Base-by-base conservation (phyloP, 1,284 basidiomycete genomes). In the Malassezia caprae region DNA sequence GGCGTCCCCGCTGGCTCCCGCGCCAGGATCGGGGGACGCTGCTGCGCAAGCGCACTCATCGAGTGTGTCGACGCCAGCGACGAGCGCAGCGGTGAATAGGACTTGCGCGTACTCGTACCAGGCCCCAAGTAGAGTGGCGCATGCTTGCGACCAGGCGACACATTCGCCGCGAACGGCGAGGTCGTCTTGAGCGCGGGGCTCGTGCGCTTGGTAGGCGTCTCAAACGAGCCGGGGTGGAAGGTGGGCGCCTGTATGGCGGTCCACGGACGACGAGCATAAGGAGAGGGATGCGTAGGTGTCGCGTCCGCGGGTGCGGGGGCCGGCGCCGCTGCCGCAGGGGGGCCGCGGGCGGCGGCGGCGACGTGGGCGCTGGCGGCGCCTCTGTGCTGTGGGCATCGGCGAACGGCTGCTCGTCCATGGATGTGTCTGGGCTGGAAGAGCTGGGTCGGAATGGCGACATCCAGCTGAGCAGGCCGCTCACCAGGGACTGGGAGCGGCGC, bases 111-210 rank as follows among this genome's bases (percentile, higher is more conserved):
- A 8, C 37, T 28, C 23, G 34, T 51, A 26, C 55, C 55, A 8
- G 49, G 34, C 2, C 55, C 55, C 23, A 57, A 52, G 26, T 57
- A 57, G 24, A 57, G 52, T 4, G 55, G 55, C 5, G 46, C 50
- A 37, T 57, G 55, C 24, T 24, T 31, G 1, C 55, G 55, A 12
- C 55, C 55, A 4, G 49, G 39, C 30, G 49, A 34, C 8, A 34
- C 28, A 13, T 21, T 17, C 10, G 41, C n/a, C 0, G 54, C 34
- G 15, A 56, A 41, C 13, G 48, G 54, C 30, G 54, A 56, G 7
- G 43, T 32, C 8, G 53, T 23, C 44, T 21, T 23, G 23, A 24
- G 39, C 8, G 39, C 27, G 7, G n/a, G 30, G 31, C 11, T 39
- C 19, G 27, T 17, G 19, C 46, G 43, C 24, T 41, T 35, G 8